A percentile compares a stretch with the other conserved stretches of the same genome.
phyloP scores from a whole-genome alignment of 345 rosid species.

The Melastoma malabathricum region DNA sequence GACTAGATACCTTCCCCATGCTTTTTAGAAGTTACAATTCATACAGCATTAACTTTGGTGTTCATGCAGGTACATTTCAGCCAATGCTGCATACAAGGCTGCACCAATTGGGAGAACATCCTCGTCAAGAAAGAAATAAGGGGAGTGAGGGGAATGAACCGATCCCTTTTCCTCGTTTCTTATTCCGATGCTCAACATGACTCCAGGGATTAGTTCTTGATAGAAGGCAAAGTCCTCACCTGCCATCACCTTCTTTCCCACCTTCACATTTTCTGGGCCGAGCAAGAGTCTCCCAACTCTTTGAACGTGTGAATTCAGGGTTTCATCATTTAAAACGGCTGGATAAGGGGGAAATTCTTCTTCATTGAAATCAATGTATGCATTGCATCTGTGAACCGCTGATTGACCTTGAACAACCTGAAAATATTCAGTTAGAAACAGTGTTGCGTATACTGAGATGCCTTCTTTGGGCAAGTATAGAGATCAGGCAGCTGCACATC shows the following conservation, averaged over 20 bases:
- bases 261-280: constrained; percentile 43
- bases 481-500: too few relatives aligned
- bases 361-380: constrained; percentile 29
- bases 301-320: constrained; percentile 32
- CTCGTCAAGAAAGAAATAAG: constrained; percentile 67
- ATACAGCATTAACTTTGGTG: constrained; percentile 18
- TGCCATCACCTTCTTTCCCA: constrained; percentile 37
- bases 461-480: too few relatives aligned
- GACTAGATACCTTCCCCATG: background rate
- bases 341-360: constrained; percentile 44
- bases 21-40: constrained; percentile 3
- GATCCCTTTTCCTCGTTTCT: constrained; percentile 55
- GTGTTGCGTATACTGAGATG: background rate
- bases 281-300: constrained; percentile 38
- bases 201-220: constrained; percentile 65
- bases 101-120: constrained; percentile 71
- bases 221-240: constrained; percentile 86
- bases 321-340: constrained; percentile 49
- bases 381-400: constrained; percentile 50
- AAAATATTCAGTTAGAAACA: constrained; percentile 8
- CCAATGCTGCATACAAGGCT: constrained; percentile 55
- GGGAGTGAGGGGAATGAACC: constrained; percentile 53
- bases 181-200: constrained; percentile 53
- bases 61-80: constrained; percentile 44
- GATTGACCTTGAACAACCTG: constrained; percentile 67